Base-by-base conservation (phyloP, 2,329 filamentous ascomycete species). In the Xylaria sp. region DNA sequence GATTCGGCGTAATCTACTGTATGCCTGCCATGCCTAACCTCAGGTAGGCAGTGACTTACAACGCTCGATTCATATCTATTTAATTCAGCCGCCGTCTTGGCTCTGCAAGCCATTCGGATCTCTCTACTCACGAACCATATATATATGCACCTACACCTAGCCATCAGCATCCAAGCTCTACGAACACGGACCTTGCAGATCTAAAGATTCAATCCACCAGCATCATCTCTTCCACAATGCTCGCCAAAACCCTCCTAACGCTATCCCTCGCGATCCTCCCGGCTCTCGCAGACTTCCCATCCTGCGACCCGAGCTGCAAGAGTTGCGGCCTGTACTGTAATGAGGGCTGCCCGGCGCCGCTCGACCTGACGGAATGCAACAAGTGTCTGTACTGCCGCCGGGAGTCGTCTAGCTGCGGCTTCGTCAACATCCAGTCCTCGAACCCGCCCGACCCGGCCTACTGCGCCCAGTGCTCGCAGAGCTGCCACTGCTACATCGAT, bases 361-460 rank as follows among this genome's bases (percentile, higher is more conserved):
- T 75, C 8, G 30, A 53, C 48, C 10, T 30, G 10, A 28, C 52
- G 34, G 58, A 69, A 13, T 75, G 74, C 60, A 41, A 34, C 45
- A 59, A 65, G 43, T 75, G 74, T 41, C 68, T 74, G 15, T 75
- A 74, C 69, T 75, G 74, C 70, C 71, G 74, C 23, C 74, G 74
- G 1, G 74, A 75, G 68, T 75, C 72, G 60, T 72, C 69, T 20
- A 65, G 70, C 2, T 75, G 74, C 66, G 52, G 55, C 5, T 75
- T 72, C 55, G 57, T 59, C 43, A 20, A 23, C 10, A 60, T 70
- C 53, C 18, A 32, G 8, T 67, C 20, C n/a, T 68, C 46, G 45
- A 59, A 62, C 65, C 52, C 70, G 69, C 15, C 70, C 23, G 72
- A 73, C 68, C 55, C 63, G 41, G 66, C 65, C 9, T 43, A 69